phyloP scores from a whole-genome alignment of 352 stramenopile genomes.

The Phytophthora pini region DNA sequence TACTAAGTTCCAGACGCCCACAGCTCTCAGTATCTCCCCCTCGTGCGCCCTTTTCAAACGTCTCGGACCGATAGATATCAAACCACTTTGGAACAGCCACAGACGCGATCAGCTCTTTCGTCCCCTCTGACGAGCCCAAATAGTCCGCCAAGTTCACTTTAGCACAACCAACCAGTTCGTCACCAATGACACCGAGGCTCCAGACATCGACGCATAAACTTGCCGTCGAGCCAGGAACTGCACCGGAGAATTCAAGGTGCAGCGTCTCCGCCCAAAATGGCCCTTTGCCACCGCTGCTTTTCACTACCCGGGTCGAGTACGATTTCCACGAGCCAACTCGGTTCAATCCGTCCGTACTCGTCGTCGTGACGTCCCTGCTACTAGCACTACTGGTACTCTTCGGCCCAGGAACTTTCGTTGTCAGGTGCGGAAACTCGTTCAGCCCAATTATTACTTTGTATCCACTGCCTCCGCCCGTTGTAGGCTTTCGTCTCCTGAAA shows the following conservation, averaged over 20 bases:
- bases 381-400: constrained; percentile 20
- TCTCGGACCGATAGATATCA: constrained; percentile 66
- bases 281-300: constrained; percentile 52
- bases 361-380: constrained; percentile 30
- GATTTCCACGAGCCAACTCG: constrained; percentile 64
- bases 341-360: constrained; percentile 48
- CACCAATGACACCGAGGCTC: constrained; percentile 76
- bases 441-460: constrained; percentile 77
- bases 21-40: constrained; percentile 41
- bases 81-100: constrained; percentile 81
- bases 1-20: constrained; percentile 77
- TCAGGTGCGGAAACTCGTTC: constrained; percentile 76
- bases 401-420: constrained; percentile 46
- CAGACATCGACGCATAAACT: constrained; percentile 83
- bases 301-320: constrained; percentile 70
- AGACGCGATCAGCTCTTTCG: constrained; percentile 74
- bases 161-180: constrained; percentile 76
- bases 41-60: constrained; percentile 40
- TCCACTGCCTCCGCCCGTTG: constrained; percentile 56
- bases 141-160: constrained; percentile 85
- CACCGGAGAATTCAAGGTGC: constrained; percentile 76
- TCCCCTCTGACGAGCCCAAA: constrained; percentile 62
- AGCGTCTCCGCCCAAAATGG: constrained; percentile 86
- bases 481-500: constrained; percentile 34
- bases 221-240: constrained; percentile 75